Base-by-base conservation (phyloP, 768 basidiomycete species). In the Tricholoma sp. region DNA sequence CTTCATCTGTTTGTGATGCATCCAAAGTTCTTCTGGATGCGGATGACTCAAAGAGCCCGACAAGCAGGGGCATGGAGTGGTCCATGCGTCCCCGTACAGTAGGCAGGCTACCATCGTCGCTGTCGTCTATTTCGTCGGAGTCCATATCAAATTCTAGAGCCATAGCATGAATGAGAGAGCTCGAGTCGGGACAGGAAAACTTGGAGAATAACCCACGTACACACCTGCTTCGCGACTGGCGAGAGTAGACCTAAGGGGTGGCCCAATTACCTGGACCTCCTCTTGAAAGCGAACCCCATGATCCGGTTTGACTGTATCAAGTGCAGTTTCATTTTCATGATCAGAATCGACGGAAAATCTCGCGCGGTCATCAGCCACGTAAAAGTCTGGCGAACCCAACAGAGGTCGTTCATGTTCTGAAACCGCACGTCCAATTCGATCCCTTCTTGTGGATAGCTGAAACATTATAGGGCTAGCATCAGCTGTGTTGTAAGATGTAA, bases 141-240 rank as follows among this genome's bases (percentile, higher is more conserved):
- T 95, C 93, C 17, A 90, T 80, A 11, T 95, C 94, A 68, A 78
- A 96, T 66, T 90, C 92, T 94, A 62, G 5, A 50, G 44, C 2
- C 49, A 36, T 58, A 45, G 58, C 18, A 53, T 60, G n/a, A 57
- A 50, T 49, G 66, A 55, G n/a, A 32, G 13, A 33, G 36, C 47
- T 53, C 50, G 29, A 4, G 39, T 33, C 39, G 28, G 49, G 51
- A 42, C 41, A 42, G 8, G 5, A 18, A 6, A 8, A 20, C 24
- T 39, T 51, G 44, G 56, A 48, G 44, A 48, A 44, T 12, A n/a
- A 51, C 56, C 56, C 67, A 70, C 68, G 60, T 66, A 83, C 88
- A 69, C 68, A 92, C 91, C 89, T 68, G 84, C 76, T 75, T 94
- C 91, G 55, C 92, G 85, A 66, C 91, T 92, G 53, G 84, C 74